Percentiles rank a stretch among this genome's conserved stretches.
Evolutionary conservation across 2,329 filamentous ascomycete genomes (phyloP).

Genomic region (Colletotrichum caudatum): DNA sequence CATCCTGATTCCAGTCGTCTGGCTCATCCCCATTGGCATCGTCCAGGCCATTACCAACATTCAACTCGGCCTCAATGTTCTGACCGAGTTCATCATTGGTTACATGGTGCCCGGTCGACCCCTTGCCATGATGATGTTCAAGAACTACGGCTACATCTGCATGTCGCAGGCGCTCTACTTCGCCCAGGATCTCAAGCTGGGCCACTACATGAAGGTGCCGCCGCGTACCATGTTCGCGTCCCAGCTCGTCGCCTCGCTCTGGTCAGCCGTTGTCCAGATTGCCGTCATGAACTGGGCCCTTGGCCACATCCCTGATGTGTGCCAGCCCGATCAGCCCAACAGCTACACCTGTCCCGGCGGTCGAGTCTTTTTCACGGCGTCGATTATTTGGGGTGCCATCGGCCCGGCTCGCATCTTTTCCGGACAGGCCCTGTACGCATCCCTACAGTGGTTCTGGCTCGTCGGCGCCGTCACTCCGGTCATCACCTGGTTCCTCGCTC

Average conservation of each 20-base stretch:
- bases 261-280: constrained; percentile 72
- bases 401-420: constrained; percentile 78
- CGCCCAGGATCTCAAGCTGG: constrained; percentile 74
- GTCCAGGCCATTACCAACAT: constrained; percentile 72
- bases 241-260: constrained; percentile 70
- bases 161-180: constrained; percentile 76
- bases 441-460: constrained; percentile 78
- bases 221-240: constrained; percentile 72
- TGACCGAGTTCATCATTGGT: constrained; percentile 79
- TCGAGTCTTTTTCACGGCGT: constrained; percentile 74
- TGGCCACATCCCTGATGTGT: constrained; percentile 72
- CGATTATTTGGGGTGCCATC: constrained; percentile 79
- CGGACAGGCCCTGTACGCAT: constrained; percentile 69
- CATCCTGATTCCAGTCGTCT: constrained; percentile 67
- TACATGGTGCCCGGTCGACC: constrained; percentile 79
- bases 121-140: constrained; percentile 83
- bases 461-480: constrained; percentile 73
- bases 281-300: constrained; percentile 75
- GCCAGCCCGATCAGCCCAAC: constrained; percentile 63
- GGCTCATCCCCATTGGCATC: constrained; percentile 71
- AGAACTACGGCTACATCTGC: constrained; percentile 78
- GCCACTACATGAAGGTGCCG: constrained; percentile 76
- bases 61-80: constrained; percentile 75
- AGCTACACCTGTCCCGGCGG: constrained; percentile 69
- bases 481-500: constrained; percentile 71